These are phyloP conservation scores for Lycium barbarum DNA, from an alignment of 257 asterid species.

Conservation along the genomic window DNA sequence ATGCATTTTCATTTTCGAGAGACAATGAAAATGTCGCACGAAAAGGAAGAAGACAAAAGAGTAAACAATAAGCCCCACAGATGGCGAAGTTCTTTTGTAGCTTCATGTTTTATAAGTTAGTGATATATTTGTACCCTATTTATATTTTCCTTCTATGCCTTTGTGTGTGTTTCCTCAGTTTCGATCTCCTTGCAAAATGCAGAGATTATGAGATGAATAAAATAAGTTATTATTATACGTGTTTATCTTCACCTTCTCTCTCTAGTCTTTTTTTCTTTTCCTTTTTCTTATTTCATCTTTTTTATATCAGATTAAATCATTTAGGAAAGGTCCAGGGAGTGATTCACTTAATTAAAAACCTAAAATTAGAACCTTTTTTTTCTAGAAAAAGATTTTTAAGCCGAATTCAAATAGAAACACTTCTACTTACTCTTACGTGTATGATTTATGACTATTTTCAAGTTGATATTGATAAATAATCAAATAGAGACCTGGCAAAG, in stretches of 20 bases:
- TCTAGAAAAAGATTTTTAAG: neutral
- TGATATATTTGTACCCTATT: neutral
- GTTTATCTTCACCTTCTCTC: neutral
- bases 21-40: neutral
- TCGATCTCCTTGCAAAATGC: constrained; percentile 26
- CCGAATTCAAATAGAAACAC: neutral
- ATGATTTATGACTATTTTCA: neutral
- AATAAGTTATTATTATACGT: neutral
- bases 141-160: neutral
- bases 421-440: neutral
- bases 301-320: neutral
- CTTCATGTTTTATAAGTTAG: constrained; percentile 12
- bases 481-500: neutral
- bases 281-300: neutral
- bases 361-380: neutral
- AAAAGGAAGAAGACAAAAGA: neutral
- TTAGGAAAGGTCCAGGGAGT: neutral
- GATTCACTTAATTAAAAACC: neutral
- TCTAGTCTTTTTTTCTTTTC: neutral
- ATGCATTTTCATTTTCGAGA: neutral
- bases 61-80: neutral
- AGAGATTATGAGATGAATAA: constrained; percentile 27
- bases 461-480: neutral
- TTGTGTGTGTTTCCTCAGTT: constrained; percentile 10
- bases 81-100: constrained; percentile 14